These are phyloP conservation scores for Neophaeococcomyces aloes DNA, from an alignment of 2,329 filamentous ascomycete genomes.

Conservation along the genomic window DNA sequence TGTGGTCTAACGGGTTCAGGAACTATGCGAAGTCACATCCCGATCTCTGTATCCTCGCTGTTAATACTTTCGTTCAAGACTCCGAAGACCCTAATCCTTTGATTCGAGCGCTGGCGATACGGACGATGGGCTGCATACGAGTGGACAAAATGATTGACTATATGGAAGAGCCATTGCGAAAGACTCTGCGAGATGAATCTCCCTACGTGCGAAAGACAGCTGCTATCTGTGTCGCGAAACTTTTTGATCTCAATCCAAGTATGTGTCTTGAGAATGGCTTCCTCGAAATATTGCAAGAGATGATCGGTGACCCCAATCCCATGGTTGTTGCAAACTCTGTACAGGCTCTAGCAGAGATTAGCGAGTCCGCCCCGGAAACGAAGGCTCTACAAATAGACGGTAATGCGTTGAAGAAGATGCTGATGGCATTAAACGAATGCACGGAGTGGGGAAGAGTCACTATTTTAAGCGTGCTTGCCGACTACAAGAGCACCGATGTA, in stretches of 20 bases:
- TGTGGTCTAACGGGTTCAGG: slow-evolving; percentile 41
- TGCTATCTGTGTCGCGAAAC: slow-evolving; percentile 92
- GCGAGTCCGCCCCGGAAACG: slow-evolving; percentile 81
- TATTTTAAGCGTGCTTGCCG: slow-evolving; percentile 76
- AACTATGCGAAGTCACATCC: slow-evolving; percentile 99
- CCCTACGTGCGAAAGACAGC: slow-evolving; percentile 98
- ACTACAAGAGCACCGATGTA: slow-evolving; percentile 75
- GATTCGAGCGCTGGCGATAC: slow-evolving; percentile 84
- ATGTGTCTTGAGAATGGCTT: slow-evolving; percentile 98
- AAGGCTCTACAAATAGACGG: slow-evolving; percentile 73
- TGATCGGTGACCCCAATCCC: slow-evolving; percentile 94
- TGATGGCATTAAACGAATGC: slow-evolving; percentile 94
- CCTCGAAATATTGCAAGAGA: slow-evolving; percentile 80
- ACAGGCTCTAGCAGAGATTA: slow-evolving; percentile 83
- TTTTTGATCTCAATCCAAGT: slow-evolving; percentile 84
- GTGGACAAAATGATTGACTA: slow-evolving; percentile 99
- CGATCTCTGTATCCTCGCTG: slow-evolving; percentile 93
- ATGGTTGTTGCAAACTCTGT: slow-evolving; percentile 99
- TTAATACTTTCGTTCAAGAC: slow-evolving; percentile 98
- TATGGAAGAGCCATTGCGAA: slow-evolving; percentile 95
- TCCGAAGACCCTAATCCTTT: slow-evolving; percentile 97
- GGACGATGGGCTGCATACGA: slow-evolving; percentile 96
- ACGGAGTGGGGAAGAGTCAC: slow-evolving; percentile 97
- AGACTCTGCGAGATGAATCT: slow-evolving; percentile 92
- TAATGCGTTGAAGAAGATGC: slow-evolving; percentile 79